Percentiles rank a stretch among this genome's conserved stretches.
Conservation (phyloP, 2,329 filamentous ascomycete genomes). For the Fusarium palustre region DNA sequence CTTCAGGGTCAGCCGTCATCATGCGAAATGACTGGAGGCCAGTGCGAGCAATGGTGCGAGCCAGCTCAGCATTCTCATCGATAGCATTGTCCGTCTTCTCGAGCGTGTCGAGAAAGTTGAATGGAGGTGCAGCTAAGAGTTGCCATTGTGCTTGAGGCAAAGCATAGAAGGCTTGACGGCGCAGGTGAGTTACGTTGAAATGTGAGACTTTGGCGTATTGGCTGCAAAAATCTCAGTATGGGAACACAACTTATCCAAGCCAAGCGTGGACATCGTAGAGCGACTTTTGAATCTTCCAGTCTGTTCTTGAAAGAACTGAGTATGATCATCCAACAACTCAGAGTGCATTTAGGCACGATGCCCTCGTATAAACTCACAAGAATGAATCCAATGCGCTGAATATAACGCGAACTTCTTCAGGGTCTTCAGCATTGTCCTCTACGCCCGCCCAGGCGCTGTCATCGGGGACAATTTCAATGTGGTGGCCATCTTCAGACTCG, state of each 20-base stretch:
- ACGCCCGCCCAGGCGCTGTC: conserved; percentile 68
- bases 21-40: conserved; percentile 76
- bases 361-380: conserved; percentile 49
- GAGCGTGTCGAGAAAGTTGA: conserved; percentile 84
- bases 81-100: conserved; percentile 87
- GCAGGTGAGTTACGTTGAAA: conserved; percentile 89
- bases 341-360: background rate
- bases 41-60: conserved; percentile 78
- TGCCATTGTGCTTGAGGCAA: conserved; percentile 86
- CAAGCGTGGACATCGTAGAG: rapidly evolving
- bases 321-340: background rate
- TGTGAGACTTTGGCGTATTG: conserved; percentile 89
- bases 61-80: conserved; percentile 85
- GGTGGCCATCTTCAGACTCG: conserved; percentile 35
- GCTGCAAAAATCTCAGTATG: conserved; percentile 58
- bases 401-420: conserved; percentile 83
- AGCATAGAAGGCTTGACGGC: conserved; percentile 93
- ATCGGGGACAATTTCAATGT: conserved; percentile 45
- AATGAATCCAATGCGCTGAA: conserved; percentile 90
- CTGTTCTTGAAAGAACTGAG: background rate
- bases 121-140: conserved; percentile 82
- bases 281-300: background rate
- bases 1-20: conserved; percentile 51
- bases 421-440: conserved; percentile 75
- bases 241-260: background rate